Base-by-base conservation (phyloP, 176 grass and related monocot species). In the Chloris gayana region DNA sequence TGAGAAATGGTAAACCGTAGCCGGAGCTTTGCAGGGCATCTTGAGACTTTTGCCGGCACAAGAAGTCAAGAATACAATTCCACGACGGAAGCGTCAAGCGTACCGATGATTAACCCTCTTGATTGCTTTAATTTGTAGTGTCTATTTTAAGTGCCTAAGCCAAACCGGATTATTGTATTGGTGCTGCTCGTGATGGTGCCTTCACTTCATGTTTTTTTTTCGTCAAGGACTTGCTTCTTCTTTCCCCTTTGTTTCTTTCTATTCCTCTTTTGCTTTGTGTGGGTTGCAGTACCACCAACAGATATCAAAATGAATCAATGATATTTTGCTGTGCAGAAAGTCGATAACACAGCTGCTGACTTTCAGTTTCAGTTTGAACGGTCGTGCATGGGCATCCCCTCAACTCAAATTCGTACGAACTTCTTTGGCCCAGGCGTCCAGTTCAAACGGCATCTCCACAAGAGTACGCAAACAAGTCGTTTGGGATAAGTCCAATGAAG, bases 61-160 rank as follows among this genome's bases (percentile, higher is more conserved):
- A 34, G 41, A 45, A 27, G 3, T 61, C 24, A 29, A 29, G 12
- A 25, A 12, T 19, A 10, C 39, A 37, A 27, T 24, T 6, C 19
- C 30, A 22, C 50, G 80, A 64, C 66, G 18, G 58, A 38, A 41
- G n/a, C 59, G 58, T 74, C 34, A 51, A 56, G 24, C 69, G 46
- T 57, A 21, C 47, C n/a, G 44, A 67, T 58, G 44, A 67, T 58
- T 47, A 26, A 26, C 18, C 10, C 17, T 25, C 17, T 25, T 72
- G 34, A 34, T 74, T 51, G 59, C 25, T 26, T 62, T 42, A n/a
- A n/a, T 59, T 38, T 32, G 53, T 41, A n/a, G 29, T n/a, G 14
- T 14, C 50, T 37, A 30, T 1, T 8, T n/a, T 7, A 5, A 26
- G 34, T 1, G 17, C 29, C 21, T 21, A 56, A 58, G 39, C 41